Percentiles rank a stretch among this genome's conserved stretches.
Evolutionary conservation across 257 asterid genomes (phyloP).

Genomic region (Osmanthus fragrans): DNA sequence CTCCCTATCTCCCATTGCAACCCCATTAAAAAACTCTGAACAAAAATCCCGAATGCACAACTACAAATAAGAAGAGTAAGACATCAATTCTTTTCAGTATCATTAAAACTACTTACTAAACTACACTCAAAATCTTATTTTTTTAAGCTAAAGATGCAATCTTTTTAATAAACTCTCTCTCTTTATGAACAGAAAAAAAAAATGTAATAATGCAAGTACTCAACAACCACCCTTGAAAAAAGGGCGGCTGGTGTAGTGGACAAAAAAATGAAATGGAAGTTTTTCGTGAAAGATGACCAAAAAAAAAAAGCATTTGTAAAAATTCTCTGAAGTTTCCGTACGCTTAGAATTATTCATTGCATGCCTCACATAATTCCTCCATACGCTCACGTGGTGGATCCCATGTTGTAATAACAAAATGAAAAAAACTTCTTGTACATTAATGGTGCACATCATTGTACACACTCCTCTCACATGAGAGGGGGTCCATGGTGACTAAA

Average conservation of each 20-base stretch:
- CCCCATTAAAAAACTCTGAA: conserved; percentile 23
- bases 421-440: no score
- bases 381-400: no score
- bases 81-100: conserved; percentile 15
- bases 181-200: conserved; percentile 10
- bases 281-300: no score
- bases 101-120: neutral
- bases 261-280: conserved; percentile 3
- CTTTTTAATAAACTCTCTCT: neutral
- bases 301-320: no score
- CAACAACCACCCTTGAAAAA: conserved; percentile 10
- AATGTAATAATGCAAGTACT: neutral
- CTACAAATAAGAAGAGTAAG: conserved; percentile 16
- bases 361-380: no score
- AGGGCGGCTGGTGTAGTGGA: conserved; percentile 24
- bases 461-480: no score
- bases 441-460: no score
- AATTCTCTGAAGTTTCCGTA: no score
- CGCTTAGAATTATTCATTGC: no score
- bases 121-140: neutral
- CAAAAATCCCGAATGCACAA: conserved; percentile 10
- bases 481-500: no score
- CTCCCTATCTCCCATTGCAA: conserved; percentile 25
- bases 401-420: no score
- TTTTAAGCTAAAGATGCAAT: neutral